Evolutionary conservation across 345 rosid species (phyloP).

Genomic region (Lepidium aucheri): DNA sequence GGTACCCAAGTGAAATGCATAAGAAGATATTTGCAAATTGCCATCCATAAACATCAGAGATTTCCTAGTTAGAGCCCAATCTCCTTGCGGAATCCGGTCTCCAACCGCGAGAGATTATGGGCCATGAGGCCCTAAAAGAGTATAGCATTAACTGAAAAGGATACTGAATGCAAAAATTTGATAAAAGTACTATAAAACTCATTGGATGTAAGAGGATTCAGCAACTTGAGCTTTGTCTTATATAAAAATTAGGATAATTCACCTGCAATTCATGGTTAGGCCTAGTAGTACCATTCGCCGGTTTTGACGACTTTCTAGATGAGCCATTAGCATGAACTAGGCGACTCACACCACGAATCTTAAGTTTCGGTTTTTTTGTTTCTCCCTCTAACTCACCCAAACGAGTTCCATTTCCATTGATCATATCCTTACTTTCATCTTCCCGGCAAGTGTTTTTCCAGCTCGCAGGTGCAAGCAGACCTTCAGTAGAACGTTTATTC

Average conservation of each 20-base stretch:
- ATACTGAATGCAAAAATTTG: slow-evolving; percentile 2
- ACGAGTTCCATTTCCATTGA: slow-evolving; percentile 36
- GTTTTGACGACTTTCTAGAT: slow-evolving; percentile 30
- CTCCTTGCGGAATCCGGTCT: neutral
- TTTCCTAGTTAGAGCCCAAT: neutral
- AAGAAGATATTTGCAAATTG: neutral
- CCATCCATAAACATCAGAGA: slow-evolving; percentile 10
- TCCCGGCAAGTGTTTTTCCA: slow-evolving; percentile 40
- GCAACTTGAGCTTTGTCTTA: neutral
- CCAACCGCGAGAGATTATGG: slow-evolving; percentile 3
- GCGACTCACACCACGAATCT: slow-evolving; percentile 47
- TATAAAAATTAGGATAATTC: neutral
- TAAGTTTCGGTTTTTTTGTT: slow-evolving; percentile 57
- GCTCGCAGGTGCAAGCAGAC: slow-evolving; percentile 70
- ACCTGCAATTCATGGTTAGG: slow-evolving; percentile 51
- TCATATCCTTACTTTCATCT: slow-evolving; percentile 16
- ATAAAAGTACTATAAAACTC: neutral
- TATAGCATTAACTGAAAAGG: neutral
- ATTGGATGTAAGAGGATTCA: neutral
- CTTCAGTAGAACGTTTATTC: slow-evolving; percentile 55
- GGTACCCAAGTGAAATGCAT: slow-evolving; percentile 2
- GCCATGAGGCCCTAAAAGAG: neutral
- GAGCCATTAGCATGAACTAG: slow-evolving; percentile 55
- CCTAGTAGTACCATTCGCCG: slow-evolving; percentile 24
- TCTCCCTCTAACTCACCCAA: slow-evolving; percentile 39